Base-by-base conservation (phyloP, 495 filamentous ascomycete genomes). In the Annulohypoxylon stygium region DNA sequence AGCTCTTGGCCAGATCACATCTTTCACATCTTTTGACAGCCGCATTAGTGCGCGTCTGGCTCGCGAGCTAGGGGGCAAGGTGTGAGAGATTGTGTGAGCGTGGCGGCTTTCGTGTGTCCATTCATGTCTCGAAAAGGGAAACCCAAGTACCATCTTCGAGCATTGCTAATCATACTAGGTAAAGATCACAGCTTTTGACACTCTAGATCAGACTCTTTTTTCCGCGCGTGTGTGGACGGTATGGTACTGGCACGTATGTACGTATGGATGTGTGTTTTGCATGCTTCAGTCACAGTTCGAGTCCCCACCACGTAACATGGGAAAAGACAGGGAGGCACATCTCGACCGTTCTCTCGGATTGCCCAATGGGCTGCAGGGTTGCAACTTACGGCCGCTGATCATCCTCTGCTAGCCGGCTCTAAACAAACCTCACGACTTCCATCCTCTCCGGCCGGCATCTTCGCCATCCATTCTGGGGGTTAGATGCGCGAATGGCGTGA, bases 1-100 rank as follows among this genome's bases (percentile, higher is more conserved):
- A 68, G 67, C 64, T 75, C 67, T 75, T 71, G 72, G 72, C 72
- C 71, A 75, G 72, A 75, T 75, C 72, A 75, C 72, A 75, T 47
- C 43, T 18, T 47, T 20, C 16, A 47, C 43, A 47, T 71, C 67
- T 75, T 75, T 71, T 75, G 72, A 75, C 72, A 75, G 72, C 72
- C 72, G 72, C 72, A 75, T 71, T 75, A 75, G 72, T 67, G 61
- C 55, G 58, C 47, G 23, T 9, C 67, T 59, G 33, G 37, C 43
- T 45, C 66, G 47, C 10, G 51, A 54, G 54, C n/a, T 48, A 50
- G 48, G 20, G 37, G 11, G n/a, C 7, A 14, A 25, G 18, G 4
- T 51, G 48, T 26, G 18, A 26, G 48, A 3, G 48, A 26, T 10
- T 51, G 20, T 30, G 50, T 54, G 25, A 11, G 50, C 30, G 25